These are phyloP conservation scores for Naematelia aurantialba DNA, from an alignment of 768 basidiomycete genomes.

Conservation along the genomic window DNA sequence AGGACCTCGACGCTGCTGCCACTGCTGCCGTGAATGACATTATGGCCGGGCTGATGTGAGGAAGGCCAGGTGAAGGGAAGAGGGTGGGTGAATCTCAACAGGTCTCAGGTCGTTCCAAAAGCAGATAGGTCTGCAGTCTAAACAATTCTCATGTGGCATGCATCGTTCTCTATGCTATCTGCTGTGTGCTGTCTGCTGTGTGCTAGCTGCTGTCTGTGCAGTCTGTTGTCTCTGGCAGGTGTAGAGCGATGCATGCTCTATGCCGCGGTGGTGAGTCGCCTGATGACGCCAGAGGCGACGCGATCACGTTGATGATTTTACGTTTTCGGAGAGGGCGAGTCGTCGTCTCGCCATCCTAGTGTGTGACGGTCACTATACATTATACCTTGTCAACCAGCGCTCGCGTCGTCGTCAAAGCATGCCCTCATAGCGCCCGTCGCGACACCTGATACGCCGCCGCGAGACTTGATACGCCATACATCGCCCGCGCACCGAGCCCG, in stretches of 20 bases:
- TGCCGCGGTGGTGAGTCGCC: background rate
- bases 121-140: conserved; percentile 2
- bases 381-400: background rate
- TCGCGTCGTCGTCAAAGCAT: background rate
- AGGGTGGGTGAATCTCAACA: no score
- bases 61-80: background rate
- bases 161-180: no score
- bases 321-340: no score
- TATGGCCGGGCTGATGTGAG: conserved; percentile 23
- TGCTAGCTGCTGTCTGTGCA: background rate
- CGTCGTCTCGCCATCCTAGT: no score
- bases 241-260: no score
- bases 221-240: no score
- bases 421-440: background rate
- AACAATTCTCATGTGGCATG: conserved; percentile 1
- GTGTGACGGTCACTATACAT: no score
- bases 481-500: no score
- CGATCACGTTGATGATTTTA: no score
- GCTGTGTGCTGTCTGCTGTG: background rate
- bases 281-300: background rate
- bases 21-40: conserved; percentile 47
- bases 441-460: background rate
- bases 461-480: no score
- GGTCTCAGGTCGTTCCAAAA: background rate
- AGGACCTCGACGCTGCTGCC: conserved; percentile 45